Percentiles rank a stretch among this genome's conserved stretches.
Evolutionary conservation across 345 rosid species (phyloP).

Genomic region (Euphorbia peplus): DNA sequence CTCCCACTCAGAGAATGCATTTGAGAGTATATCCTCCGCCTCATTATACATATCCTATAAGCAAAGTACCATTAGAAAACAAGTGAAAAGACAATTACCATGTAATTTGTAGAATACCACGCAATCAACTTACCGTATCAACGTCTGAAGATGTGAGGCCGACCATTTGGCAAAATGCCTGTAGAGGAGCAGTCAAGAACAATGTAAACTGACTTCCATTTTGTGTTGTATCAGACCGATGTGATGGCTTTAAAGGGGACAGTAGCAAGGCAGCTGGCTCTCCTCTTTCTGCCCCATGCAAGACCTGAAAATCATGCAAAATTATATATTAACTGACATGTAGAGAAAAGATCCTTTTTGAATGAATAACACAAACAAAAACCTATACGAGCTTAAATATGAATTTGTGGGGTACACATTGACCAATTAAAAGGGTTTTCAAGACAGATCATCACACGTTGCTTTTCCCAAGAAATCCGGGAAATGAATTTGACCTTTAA

Average conservation of each 20-base stretch:
- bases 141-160: slow-evolving; percentile 48
- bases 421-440: too few relatives aligned
- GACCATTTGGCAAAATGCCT: slow-evolving; percentile 81
- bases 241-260: slow-evolving; percentile 68
- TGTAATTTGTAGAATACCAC: not conserved
- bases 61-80: slow-evolving; percentile 10
- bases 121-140: slow-evolving; percentile 44
- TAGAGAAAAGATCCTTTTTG: not conserved
- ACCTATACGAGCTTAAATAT: not conserved
- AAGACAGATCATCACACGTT: too few relatives aligned
- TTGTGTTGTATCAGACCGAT: slow-evolving; percentile 35
- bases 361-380: not conserved
- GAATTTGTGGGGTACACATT: not conserved
- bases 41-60: slow-evolving; percentile 52
- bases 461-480: too few relatives aligned
- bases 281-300: slow-evolving; percentile 88
- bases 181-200: slow-evolving; percentile 88
- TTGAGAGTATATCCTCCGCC: slow-evolving; percentile 73
- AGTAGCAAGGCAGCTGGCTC: slow-evolving; percentile 86
- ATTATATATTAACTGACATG: slow-evolving; percentile 13
- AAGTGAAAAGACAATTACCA: slow-evolving; percentile 10
- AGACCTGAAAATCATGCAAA: slow-evolving; percentile 48
- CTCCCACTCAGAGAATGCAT: slow-evolving; percentile 81
- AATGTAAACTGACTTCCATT: slow-evolving; percentile 86
- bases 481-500: too few relatives aligned